Evolutionary conservation across 2,329 filamentous ascomycete species (phyloP), one percentile per base, ranked within the genome.

Genomic region (Curvularia lunata): DNA sequence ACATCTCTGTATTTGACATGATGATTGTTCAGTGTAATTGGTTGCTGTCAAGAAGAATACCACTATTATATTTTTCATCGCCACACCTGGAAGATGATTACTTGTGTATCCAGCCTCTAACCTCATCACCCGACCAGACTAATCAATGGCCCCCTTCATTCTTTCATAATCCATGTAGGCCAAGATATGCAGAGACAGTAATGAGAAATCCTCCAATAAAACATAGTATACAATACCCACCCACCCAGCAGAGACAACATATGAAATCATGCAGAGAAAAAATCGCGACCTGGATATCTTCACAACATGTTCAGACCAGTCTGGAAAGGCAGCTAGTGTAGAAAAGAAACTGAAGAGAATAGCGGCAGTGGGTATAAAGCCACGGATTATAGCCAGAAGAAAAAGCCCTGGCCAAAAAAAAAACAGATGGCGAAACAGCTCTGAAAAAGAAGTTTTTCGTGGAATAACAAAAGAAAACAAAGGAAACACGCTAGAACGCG

Each of bases 351-450:
- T 34, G 19, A 18, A 47, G 5, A 28, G 10, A 27, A 42, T 5
- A 23, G 38, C 18, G 28, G 19, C 19, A 13, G 28, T 51, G 40
- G 38, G 48, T 52, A 52, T 52, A 28, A 52, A 18, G 27, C 49
- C 40, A 18, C 38, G 4, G 12, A 32, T 37, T 25, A 45, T 2
- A 9, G 12, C 27, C 27, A 30, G 23, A 45, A 43, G 6, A 43
- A 19, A 34, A 28, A 30, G 34, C 5, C 19, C 10, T 2, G 18
- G 16, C 16, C n/a, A 19, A 41, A 25, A 19, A 41, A 25, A 19
- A 50, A 19, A 48, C 10, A 48, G 45, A 40, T 40, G 32, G 23
- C 13, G 23, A 21, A 3, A 21, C 10, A 21, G 18, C 38, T 3
- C 10, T 10, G n/a, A 21, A 10, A 45, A 23, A 16, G 5, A 18